Evolutionary conservation across 2,329 filamentous ascomycete species (phyloP), one percentile per base, ranked within the genome.

Genomic region (Fusarium sp.): DNA sequence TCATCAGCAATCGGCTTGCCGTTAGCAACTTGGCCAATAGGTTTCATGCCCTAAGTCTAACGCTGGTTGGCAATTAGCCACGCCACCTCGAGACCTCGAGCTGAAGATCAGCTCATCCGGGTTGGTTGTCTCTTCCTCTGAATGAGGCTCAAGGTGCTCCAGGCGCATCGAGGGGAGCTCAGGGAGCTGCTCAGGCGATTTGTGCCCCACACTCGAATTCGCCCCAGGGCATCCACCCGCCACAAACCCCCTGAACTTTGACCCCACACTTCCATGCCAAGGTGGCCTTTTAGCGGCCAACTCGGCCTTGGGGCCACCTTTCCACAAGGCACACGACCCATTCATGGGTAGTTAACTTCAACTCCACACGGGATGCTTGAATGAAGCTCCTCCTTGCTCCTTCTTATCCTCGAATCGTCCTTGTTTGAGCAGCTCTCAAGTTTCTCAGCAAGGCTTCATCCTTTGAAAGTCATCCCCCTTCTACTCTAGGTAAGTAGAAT

Each of bases 271-370:
- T 20, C 47, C 47, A 14, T 54, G 47, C 47, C 47, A 54, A 54
- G 18, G 27, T 72, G 62, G 63, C 65, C 45, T 68, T 60, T 65
- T 71, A 76, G 73, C 54, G 70, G 76, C 76, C 64, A 71, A 70
- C 77, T 79, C 68, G 69, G 29, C 50, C 68, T 78, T 78, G 63
- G 79, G 80, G 81, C 80, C 81, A 82, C 81, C 77, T 82, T 82
- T 77, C 80, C 79, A 76, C 70, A 80, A 80, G 66, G 77, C 74
- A 80, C 79, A 78, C 79, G 77, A 79, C 73, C 71, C 47, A 54
- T 76, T 38, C 47, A 52, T 31, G 25, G 47, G 25, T 25, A 52
- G 47, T 31, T n/a, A 52, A 65, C 58, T 56, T 69, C 63, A 71
- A 66, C 74, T 76, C 78, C 74, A 73, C 74, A 54, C 27, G 6